phyloP scores from a whole-genome alignment of 768 basidiomycete genomes.

The Dioszegia crocea region DNA sequence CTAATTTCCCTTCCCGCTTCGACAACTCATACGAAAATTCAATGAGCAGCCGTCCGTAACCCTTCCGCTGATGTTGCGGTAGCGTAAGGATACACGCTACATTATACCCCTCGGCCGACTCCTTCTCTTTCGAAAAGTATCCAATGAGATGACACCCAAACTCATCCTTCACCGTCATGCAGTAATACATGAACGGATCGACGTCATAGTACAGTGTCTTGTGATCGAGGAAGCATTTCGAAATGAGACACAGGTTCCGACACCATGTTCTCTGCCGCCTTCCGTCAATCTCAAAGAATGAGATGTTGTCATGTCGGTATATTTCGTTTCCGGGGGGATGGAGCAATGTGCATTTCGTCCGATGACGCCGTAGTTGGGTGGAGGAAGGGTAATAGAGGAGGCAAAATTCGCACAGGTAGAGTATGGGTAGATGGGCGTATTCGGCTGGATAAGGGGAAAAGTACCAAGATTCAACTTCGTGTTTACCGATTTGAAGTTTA shows the following conservation, averaged over 20 bases:
- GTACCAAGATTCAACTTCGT: slow-evolving; percentile 99
- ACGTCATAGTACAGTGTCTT: slow-evolving; percentile 99
- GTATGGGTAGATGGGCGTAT: slow-evolving; percentile 87
- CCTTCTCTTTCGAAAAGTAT: slow-evolving; percentile 99
- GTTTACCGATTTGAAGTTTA: slow-evolving; percentile 87
- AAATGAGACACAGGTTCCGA: slow-evolving; percentile 89
- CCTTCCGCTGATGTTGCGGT: slow-evolving; percentile 94
- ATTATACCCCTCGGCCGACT: slow-evolving; percentile 95
- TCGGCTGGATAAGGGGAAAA: slow-evolving; percentile 99
- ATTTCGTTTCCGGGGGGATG: slow-evolving; percentile 99
- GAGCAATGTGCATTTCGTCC: slow-evolving; percentile 79
- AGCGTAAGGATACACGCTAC: slow-evolving; percentile 98
- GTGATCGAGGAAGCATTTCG: slow-evolving; percentile 98
- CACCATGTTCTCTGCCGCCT: slow-evolving; percentile 94
- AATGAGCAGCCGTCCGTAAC: slow-evolving; percentile 91
- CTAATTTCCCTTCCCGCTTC: slow-evolving; percentile 92
- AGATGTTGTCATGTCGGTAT: slow-evolving; percentile 93
- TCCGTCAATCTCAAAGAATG: slow-evolving; percentile 97
- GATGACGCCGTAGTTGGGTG: slow-evolving; percentile 87
- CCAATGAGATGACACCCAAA: slow-evolving; percentile 90
- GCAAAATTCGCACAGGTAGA: slow-evolving; percentile 99
- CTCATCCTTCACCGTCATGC: slow-evolving; percentile 91
- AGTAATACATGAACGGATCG: slow-evolving; percentile 99
- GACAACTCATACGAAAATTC: slow-evolving; percentile 97
- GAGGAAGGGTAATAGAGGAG: slow-evolving; percentile 84